These are phyloP conservation scores for Blastobotrys proliferans DNA, from an alignment of 1,139 yeast genomes.

Conservation along the genomic window DNA sequence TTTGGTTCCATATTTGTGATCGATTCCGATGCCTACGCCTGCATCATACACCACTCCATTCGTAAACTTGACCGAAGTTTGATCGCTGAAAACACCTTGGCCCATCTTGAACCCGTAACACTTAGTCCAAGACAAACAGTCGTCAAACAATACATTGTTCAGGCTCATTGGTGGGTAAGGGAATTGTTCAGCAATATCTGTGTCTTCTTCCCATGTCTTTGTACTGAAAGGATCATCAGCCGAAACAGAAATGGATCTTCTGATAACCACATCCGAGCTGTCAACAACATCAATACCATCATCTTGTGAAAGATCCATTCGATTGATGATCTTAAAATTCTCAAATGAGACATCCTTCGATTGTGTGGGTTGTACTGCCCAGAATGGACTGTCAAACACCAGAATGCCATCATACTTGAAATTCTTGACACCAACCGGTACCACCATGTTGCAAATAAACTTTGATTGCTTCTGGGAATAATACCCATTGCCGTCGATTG, in stretches of 20 bases:
- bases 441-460: slow-evolving; percentile 3
- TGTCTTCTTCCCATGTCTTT: slow-evolving; percentile 1
- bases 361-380: slow-evolving; percentile 3
- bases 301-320: background rate
- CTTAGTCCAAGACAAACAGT: slow-evolving; percentile 1
- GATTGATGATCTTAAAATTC: background rate
- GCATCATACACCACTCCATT: slow-evolving; percentile 1
- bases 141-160: background rate
- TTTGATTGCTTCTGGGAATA: background rate
- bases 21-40: slow-evolving; percentile 2
- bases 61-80: background rate
- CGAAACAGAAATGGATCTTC: background rate
- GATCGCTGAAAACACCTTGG: slow-evolving; percentile 2
- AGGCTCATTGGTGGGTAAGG: background rate
- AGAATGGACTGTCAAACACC: slow-evolving; percentile 2
- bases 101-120: slow-evolving; percentile 3
- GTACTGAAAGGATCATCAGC: slow-evolving; percentile 1
- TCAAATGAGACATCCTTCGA: background rate
- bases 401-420: slow-evolving; percentile 1
- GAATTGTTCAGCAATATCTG: slow-evolving; percentile 3
- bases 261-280: background rate
- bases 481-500: slow-evolving; percentile 1
- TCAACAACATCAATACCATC: slow-evolving; percentile 2
- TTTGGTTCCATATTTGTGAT: slow-evolving; percentile 1
- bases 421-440: slow-evolving; percentile 1